Evolutionary conservation across 139 green algal species (phyloP).

Genomic region (Chlorella vulgaris): DNA sequence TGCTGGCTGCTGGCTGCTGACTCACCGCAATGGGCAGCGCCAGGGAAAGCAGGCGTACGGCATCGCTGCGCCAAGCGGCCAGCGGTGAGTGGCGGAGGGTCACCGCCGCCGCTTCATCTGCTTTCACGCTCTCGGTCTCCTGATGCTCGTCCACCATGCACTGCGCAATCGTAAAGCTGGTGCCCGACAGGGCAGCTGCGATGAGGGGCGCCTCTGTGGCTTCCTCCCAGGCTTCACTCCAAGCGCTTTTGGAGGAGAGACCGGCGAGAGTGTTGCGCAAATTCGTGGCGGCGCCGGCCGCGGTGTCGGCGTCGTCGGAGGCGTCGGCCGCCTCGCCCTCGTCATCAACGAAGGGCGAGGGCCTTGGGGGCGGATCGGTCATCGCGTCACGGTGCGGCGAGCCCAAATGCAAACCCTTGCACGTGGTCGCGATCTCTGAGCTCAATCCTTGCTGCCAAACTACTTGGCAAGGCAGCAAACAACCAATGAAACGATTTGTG

Average conservation of each 20-base stretch:
- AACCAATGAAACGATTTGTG: no score
- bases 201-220: neutral
- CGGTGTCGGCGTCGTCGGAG: neutral
- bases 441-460: no score
- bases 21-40: constrained; percentile 10
- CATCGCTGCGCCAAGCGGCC: neutral
- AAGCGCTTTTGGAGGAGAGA: neutral
- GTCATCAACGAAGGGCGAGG: neutral
- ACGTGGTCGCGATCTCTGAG: no score
- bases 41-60: neutral
- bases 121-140: neutral
- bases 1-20: neutral
- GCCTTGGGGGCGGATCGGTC: no score
- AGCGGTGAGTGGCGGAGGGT: no score
- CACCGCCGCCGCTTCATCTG: neutral
- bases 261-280: no score
- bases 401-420: no score
- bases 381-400: no score
- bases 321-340: neutral
- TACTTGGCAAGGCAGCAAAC: no score
- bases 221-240: neutral
- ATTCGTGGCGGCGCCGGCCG: neutral
- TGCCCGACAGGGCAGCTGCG: neutral
- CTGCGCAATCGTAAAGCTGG: neutral
- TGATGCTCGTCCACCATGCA: neutral